These are phyloP conservation scores for Eudorina sp. DNA, from an alignment of 139 green algal genomes.

Conservation along the genomic window DNA sequence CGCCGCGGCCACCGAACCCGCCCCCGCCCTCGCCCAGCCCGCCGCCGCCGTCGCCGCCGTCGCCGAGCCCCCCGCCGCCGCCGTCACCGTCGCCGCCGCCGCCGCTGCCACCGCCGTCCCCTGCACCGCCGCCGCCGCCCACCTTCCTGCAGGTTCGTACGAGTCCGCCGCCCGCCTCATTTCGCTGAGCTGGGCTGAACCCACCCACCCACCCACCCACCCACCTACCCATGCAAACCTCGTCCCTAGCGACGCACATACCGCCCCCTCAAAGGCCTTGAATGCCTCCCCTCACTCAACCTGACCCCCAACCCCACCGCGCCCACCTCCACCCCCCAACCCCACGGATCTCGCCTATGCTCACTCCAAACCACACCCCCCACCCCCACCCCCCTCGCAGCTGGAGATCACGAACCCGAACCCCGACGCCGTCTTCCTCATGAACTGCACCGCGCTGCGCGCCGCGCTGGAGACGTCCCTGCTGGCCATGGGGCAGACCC, in stretches of 20 bases:
- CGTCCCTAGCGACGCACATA: neutral
- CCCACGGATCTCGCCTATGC: too few species aligned
- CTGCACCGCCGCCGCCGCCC: neutral
- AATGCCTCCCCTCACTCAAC: neutral
- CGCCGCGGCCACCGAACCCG: neutral
- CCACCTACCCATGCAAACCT: neutral
- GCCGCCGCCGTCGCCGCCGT: neutral
- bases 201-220: neutral
- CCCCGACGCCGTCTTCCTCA: neutral
- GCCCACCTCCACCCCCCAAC: too few species aligned
- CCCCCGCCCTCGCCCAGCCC: neutral
- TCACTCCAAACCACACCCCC: neutral
- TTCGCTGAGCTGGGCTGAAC: too few species aligned
- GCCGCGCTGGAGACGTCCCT: neutral
- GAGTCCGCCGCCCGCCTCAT: too few species aligned
- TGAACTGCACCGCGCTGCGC: slow-evolving; percentile 26
- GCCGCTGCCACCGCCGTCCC: neutral
- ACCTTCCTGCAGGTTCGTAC: slow-evolving; percentile 8
- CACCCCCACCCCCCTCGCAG: neutral
- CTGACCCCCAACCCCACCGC: too few species aligned
- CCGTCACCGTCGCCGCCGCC: neutral
- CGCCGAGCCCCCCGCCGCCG: neutral
- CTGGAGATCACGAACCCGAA: slow-evolving; percentile 3
- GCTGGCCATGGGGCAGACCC: neutral
- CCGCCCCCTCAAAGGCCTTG: neutral